Evolutionary conservation across 805 yeast species (phyloP).

Genomic region (Pichia occidentalis): DNA sequence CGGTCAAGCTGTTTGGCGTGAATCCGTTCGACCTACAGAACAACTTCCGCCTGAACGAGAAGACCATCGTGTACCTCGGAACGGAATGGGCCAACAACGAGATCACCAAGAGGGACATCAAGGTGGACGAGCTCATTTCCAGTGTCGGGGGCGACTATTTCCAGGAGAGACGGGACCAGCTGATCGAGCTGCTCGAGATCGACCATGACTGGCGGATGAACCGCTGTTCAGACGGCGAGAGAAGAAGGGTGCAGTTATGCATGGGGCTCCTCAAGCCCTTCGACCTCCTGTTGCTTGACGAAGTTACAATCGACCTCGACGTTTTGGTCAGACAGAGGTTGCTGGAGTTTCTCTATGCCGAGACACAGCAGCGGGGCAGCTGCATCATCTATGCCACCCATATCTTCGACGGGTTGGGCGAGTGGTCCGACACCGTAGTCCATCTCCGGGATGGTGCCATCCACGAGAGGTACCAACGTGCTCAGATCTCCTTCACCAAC

Average conservation of each 20-base stretch:
- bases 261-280: constrained; percentile 94
- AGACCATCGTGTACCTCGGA: constrained; percentile 65
- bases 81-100: constrained; percentile 97
- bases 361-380: constrained; percentile 62
- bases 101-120: constrained; percentile 84
- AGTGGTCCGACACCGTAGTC: constrained; percentile 80
- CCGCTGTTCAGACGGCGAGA: constrained; percentile 86
- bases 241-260: constrained; percentile 86
- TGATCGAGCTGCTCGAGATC: constrained; percentile 74
- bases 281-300: constrained; percentile 82
- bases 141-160: constrained; percentile 75
- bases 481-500: constrained; percentile 31
- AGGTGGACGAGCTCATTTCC: constrained; percentile 69
- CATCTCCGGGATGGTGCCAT: constrained; percentile 69
- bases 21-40: constrained; percentile 61
- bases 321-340: constrained; percentile 80
- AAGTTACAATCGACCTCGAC: constrained; percentile 94
- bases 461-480: constrained; percentile 32
- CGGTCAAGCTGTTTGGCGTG: constrained; percentile 64
- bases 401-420: constrained; percentile 88
- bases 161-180: constrained; percentile 67
- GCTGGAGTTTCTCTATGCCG: constrained; percentile 62
- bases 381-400: constrained; percentile 92
- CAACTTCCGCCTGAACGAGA: constrained; percentile 11
- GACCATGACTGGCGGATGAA: constrained; percentile 92